Evolutionary conservation across 169 alveolate species (phyloP).

Genomic region (Eimeria mitis): DNA sequence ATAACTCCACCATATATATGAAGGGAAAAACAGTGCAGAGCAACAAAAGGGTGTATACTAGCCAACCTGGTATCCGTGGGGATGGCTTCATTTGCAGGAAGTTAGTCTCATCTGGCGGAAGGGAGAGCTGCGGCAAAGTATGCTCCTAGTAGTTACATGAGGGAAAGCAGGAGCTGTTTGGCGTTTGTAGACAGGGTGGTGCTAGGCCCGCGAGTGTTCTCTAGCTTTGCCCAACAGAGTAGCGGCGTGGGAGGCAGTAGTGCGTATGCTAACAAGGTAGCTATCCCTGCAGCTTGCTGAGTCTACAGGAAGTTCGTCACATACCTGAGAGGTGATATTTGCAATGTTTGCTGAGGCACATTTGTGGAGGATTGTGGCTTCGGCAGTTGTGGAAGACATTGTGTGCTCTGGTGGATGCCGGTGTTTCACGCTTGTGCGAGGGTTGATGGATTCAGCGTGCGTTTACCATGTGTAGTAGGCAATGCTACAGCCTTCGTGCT

Average conservation of each 20-base stretch:
- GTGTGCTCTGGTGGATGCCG: background rate
- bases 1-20: background rate
- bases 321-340: background rate
- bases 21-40: background rate
- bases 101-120: background rate
- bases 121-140: background rate
- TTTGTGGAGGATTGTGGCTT: background rate
- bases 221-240: background rate
- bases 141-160: background rate
- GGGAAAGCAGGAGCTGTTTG: background rate
- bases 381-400: background rate
- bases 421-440: background rate
- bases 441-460: background rate
- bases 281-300: background rate
- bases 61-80: background rate
- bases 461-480: background rate
- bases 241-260: background rate
- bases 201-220: background rate
- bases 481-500: background rate
- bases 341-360: background rate
- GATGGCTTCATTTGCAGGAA: background rate
- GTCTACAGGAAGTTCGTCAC: background rate
- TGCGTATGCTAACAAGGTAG: background rate
- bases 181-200: background rate
- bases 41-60: background rate